Conservation (phyloP, 176 grass and related monocot species). For the Musa troglodytarum region DNA sequence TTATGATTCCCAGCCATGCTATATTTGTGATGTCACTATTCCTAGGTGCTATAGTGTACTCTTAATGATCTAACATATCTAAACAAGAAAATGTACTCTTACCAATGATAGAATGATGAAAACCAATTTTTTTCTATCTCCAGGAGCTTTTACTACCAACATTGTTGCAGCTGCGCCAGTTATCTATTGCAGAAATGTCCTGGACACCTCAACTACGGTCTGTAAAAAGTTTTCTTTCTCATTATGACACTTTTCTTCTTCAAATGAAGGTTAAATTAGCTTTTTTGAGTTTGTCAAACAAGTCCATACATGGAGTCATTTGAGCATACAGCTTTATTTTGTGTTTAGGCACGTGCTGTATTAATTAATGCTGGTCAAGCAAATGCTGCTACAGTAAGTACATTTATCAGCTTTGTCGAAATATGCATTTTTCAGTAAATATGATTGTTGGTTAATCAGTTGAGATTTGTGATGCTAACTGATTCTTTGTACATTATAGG, state of each 20-base stretch:
- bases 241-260: background rate
- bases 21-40: background rate
- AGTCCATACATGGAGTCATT: background rate
- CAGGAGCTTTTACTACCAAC: constrained; percentile 92
- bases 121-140: constrained; percentile 1
- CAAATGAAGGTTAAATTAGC: background rate
- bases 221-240: background rate
- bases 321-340: background rate
- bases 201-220: constrained; percentile 53
- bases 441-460: background rate
- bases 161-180: constrained; percentile 87
- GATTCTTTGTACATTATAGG: constrained; percentile 34
- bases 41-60: background rate
- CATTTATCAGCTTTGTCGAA: constrained; percentile 13
- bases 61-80: background rate
- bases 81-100: background rate
- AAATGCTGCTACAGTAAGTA: constrained; percentile 96
- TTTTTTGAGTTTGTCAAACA: background rate
- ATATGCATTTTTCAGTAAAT: background rate
- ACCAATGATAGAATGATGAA: background rate
- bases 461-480: background rate
- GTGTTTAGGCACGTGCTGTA: constrained; percentile 65
- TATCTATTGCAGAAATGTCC: constrained; percentile 66
- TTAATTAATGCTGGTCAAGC: constrained; percentile 94
- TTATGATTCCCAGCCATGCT: background rate